Conservation (phyloP, 2,329 filamentous ascomycete genomes). For the Cladosporium sp. region DNA sequence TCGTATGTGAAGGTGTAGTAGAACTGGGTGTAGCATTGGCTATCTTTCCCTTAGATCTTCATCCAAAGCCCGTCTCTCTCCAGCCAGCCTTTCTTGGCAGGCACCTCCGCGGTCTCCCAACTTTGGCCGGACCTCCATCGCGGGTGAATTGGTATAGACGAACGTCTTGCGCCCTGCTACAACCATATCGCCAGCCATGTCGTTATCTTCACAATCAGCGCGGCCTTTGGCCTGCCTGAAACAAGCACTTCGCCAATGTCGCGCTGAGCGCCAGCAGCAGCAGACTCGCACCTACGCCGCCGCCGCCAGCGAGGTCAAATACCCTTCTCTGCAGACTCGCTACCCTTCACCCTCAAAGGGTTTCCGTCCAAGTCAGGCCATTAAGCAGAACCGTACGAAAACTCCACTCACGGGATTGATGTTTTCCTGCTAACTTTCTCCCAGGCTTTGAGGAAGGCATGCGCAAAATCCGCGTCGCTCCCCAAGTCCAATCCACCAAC, state of each 20-base stretch:
- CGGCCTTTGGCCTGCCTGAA: constrained; percentile 70
- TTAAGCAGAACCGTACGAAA: constrained; percentile 30
- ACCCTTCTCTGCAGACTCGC: constrained; percentile 37
- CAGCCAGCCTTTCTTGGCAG: constrained; percentile 4
- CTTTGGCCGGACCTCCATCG: not conserved
- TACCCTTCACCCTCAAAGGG: constrained; percentile 25
- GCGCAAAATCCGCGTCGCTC: constrained; percentile 32
- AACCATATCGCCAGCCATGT: constrained; percentile 42
- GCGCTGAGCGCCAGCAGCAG: constrained; percentile 32
- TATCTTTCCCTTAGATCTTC: not conserved
- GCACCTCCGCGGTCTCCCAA: constrained; percentile 8
- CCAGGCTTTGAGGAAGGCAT: constrained; percentile 29
- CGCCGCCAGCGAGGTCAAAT: constrained; percentile 48
- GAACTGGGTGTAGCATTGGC: not conserved
- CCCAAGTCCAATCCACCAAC: constrained; percentile 52
- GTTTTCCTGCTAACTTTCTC: not conserved
- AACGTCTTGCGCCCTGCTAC: not conserved
- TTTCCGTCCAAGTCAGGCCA: constrained; percentile 30
- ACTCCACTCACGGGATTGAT: not conserved
- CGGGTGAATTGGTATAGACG: constrained; percentile 1
- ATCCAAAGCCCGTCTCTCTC: constrained; percentile 10
- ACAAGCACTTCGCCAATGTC: constrained; percentile 55
- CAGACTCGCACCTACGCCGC: constrained; percentile 36
- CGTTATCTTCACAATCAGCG: constrained; percentile 50
- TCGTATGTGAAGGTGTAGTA: too few relatives aligned